phyloP scores from a whole-genome alignment of 345 rosid genomes.

The Raphanus raphanistrum region DNA sequence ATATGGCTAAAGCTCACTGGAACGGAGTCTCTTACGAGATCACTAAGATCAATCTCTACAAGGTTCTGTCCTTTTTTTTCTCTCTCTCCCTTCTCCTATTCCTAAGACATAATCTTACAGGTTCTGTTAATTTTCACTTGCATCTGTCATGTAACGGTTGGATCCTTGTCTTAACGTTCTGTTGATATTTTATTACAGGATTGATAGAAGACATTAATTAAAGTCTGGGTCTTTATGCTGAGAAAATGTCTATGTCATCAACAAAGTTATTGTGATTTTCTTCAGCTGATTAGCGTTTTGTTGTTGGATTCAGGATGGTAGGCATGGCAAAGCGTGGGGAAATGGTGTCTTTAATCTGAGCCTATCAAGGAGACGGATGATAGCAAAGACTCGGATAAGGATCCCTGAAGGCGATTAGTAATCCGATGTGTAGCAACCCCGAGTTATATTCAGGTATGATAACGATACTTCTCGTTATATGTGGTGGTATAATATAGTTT shows the following conservation, averaged over 20 bases:
- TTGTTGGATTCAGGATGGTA: conserved; percentile 63
- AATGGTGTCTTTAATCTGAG: no score
- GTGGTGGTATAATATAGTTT: no score
- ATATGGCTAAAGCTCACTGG: conserved; percentile 97
- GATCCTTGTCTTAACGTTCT: neutral
- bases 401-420: no score
- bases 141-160: neutral
- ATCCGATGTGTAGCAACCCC: no score
- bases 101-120: no score
- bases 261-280: neutral
- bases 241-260: neutral
- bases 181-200: neutral
- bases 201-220: neutral
- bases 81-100: no score
- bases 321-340: conserved; percentile 97
- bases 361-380: no score
- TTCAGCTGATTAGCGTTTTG: conserved; percentile 16
- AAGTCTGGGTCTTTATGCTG: no score
- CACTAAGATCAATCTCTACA: conserved; percentile 94
- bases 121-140: neutral
- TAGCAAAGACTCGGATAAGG: no score
- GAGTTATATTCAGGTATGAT: no score
- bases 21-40: conserved; percentile 74
- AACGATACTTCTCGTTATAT: no score
- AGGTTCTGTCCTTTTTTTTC: no score